Percentiles rank a stretch among this genome's conserved stretches.
Evolutionary conservation across 108 stramenopile genomes (phyloP).

Genomic region (Schizochytrium sp.): DNA sequence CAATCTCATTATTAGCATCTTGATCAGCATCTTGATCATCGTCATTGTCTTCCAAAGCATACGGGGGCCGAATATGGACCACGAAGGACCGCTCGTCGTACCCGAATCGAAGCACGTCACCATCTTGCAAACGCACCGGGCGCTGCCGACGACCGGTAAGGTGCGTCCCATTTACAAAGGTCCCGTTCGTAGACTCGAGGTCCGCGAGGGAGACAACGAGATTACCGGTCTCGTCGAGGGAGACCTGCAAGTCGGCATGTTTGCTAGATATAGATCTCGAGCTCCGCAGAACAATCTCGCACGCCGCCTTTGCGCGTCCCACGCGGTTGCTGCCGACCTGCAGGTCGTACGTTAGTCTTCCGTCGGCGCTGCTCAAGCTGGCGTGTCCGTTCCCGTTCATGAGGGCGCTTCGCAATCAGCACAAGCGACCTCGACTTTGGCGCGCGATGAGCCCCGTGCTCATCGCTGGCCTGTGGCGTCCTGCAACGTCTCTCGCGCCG

Average conservation of each 20-base stretch:
- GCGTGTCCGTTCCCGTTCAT: not conserved
- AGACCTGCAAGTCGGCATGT: not conserved
- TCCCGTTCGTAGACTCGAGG: not conserved
- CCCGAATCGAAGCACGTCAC: not conserved
- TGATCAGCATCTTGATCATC: not conserved
- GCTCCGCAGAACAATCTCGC: not conserved
- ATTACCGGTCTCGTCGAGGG: not conserved
- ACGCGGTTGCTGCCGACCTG: not conserved
- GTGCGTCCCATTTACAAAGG: not conserved
- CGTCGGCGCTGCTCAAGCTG: not conserved
- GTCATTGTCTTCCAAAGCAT: not conserved
- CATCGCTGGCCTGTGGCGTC: too few relatives aligned
- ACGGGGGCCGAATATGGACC: not conserved
- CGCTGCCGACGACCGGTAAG: not conserved
- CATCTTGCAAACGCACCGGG: not conserved
- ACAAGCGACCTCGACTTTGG: too few relatives aligned
- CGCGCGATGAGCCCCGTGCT: too few relatives aligned
- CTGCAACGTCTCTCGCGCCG: too few relatives aligned
- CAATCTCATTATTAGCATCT: not conserved
- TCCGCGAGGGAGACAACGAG: not conserved
- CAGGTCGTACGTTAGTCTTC: not conserved
- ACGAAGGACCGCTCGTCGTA: not conserved
- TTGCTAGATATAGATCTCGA: not conserved
- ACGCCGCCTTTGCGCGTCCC: not conserved
- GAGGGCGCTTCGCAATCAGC: too few relatives aligned